phyloP scores from a whole-genome alignment of 2,329 filamentous ascomycete genomes.

The Periglandula ipomoeae region DNA sequence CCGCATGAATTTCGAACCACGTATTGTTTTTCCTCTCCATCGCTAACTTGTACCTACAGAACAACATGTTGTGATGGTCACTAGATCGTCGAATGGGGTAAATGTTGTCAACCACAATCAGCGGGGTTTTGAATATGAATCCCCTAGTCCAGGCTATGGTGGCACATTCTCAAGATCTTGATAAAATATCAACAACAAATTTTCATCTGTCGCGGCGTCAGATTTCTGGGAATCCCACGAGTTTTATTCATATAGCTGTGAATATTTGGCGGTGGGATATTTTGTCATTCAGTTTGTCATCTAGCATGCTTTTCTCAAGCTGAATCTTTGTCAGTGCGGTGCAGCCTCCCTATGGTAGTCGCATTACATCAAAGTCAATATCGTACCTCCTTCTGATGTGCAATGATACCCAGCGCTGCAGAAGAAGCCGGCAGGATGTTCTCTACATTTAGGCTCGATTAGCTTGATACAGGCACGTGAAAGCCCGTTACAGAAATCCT shows the following conservation, averaged over 20 bases:
- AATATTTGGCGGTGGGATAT: conserved; percentile 44
- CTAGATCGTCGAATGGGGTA: conserved; percentile 14
- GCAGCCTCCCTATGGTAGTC: neutral
- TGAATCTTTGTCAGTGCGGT: conserved; percentile 13
- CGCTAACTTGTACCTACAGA: conserved; percentile 16
- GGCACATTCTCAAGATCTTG: conserved; percentile 13
- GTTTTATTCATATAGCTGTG: neutral
- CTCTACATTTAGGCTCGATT: conserved; percentile 38
- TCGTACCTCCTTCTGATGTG: conserved; percentile 63
- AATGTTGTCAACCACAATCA: conserved; percentile 25
- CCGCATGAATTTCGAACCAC: conserved; percentile 2
- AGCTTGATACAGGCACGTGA: neutral
- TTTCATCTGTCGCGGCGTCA: neutral
- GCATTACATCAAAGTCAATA: too few relatives aligned
- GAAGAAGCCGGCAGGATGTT: conserved; percentile 78
- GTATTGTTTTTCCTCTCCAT: conserved; percentile 3
- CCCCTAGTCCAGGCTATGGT: conserved; percentile 21
- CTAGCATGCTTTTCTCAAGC: conserved; percentile 80
- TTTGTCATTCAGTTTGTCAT: conserved; percentile 79
- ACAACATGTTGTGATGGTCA: conserved; percentile 17
- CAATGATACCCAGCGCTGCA: conserved; percentile 70
- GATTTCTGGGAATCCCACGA: neutral
- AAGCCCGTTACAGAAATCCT: neutral
- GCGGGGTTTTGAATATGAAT: conserved; percentile 19
- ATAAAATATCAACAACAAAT: neutral